Evolutionary conservation across 2,329 filamentous ascomycete species (phyloP).

Genomic region (Talaromyces sp.): DNA sequence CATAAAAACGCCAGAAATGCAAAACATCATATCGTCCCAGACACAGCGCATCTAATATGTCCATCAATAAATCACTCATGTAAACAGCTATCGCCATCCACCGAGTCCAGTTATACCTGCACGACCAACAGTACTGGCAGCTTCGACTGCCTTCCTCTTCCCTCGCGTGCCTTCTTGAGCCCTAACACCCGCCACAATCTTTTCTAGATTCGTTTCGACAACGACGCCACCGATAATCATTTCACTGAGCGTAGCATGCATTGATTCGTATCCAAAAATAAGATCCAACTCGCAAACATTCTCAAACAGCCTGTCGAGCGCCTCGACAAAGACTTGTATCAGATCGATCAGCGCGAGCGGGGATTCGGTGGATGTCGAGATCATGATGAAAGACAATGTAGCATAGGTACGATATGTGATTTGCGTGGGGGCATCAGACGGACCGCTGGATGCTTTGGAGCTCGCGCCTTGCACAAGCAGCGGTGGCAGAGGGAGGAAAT

Average conservation of each 20-base stretch:
- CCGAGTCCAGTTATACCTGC: slow-evolving; percentile 33
- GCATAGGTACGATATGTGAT: slow-evolving; percentile 98
- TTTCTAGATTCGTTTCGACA: slow-evolving; percentile 83
- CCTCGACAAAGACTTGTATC: slow-evolving; percentile 97
- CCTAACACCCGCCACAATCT: slow-evolving; percentile 78
- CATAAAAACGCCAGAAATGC: background rate
- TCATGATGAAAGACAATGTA: slow-evolving; percentile 97
- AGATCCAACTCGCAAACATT: slow-evolving; percentile 98
- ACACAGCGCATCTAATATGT: background rate
- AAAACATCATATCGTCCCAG: background rate
- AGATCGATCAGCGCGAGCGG: slow-evolving; percentile 92
- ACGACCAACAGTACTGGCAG: slow-evolving; percentile 33
- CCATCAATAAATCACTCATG: background rate
- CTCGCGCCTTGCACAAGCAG: slow-evolving; percentile 51
- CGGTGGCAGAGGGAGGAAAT: slow-evolving; percentile 81
- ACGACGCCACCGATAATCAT: slow-evolving; percentile 96
- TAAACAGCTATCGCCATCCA: slow-evolving; percentile 28
- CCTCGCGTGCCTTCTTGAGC: slow-evolving; percentile 40
- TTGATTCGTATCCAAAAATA: slow-evolving; percentile 97
- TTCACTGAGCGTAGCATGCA: slow-evolving; percentile 84
- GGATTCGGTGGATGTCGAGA: slow-evolving; percentile 92
- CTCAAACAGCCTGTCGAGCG: slow-evolving; percentile 90
- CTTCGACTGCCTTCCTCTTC: slow-evolving; percentile 40
- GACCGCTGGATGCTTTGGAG: slow-evolving; percentile 47
- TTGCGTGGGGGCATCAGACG: slow-evolving; percentile 85